Percentiles rank a stretch among this genome's conserved stretches.
phyloP scores from a whole-genome alignment of 1,284 basidiomycete genomes.

The Cyathus olla region DNA sequence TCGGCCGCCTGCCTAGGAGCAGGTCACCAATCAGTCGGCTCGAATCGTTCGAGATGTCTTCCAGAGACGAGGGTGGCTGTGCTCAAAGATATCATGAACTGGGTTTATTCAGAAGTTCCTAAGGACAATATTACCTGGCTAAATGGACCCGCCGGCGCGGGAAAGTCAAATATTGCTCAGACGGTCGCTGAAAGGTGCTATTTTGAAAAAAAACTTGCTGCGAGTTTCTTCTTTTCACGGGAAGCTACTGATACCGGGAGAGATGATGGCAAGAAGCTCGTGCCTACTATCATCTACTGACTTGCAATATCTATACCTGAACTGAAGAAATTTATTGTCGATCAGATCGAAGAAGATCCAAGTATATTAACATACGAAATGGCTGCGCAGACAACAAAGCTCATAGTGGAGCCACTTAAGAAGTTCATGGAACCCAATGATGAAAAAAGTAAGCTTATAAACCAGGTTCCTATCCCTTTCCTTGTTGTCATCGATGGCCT shows the following conservation, averaged over 20 bases:
- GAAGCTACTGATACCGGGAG: background rate
- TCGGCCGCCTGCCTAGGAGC: background rate
- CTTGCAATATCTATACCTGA: slow-evolving; percentile 11
- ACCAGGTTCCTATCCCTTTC: background rate
- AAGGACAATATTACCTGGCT: background rate
- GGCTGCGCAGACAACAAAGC: slow-evolving; percentile 1
- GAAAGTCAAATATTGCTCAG: slow-evolving; percentile 3
- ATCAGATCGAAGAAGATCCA: slow-evolving; percentile 6
- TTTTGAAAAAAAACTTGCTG: background rate
- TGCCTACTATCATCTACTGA: slow-evolving; percentile 17
- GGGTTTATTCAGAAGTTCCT: background rate
- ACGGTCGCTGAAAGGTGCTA: background rate
- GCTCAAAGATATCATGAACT: background rate
- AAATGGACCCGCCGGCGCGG: background rate
- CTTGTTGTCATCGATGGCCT: slow-evolving; percentile 19
- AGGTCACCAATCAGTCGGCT: background rate
- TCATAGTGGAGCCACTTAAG: slow-evolving; percentile 10
- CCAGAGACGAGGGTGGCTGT: slow-evolving; percentile 2
- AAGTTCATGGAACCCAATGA: background rate
- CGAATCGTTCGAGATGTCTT: slow-evolving; percentile 1
- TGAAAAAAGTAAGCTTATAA: background rate
- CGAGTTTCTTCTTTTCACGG: slow-evolving; percentile 15
- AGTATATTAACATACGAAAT: slow-evolving; percentile 5
- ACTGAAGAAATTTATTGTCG: background rate
- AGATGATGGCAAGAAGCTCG: slow-evolving; percentile 6